Percentiles rank a stretch among this genome's conserved stretches.
phyloP scores from a whole-genome alignment of 176 grass and related monocot species.

The Oryza brachyantha region DNA sequence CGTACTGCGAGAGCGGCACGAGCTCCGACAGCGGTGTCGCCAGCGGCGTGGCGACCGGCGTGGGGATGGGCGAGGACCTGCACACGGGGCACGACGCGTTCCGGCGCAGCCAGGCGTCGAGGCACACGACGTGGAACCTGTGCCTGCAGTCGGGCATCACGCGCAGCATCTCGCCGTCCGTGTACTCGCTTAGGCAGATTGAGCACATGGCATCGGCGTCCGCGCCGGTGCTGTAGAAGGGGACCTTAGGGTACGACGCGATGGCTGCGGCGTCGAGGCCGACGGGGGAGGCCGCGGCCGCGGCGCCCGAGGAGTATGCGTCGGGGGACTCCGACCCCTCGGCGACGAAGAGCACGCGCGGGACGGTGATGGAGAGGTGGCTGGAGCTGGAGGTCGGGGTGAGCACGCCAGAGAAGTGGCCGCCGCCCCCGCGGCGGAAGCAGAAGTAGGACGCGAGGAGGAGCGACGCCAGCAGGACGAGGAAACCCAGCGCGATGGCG shows the following conservation, averaged over 20 bases:
- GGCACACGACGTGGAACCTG: constrained; percentile 67
- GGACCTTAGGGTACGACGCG: constrained; percentile 65
- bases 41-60: constrained; percentile 59
- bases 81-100: constrained; percentile 80
- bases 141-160: constrained; percentile 82
- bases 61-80: constrained; percentile 82
- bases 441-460: constrained; percentile 50
- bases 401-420: constrained; percentile 1
- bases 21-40: constrained; percentile 74
- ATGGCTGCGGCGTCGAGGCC: constrained; percentile 65
- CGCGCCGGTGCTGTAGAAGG: constrained; percentile 35
- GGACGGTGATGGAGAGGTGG: constrained; percentile 50
- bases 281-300: constrained; percentile 18
- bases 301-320: constrained; percentile 34
- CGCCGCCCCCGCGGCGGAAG: constrained; percentile 14
- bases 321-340: constrained; percentile 60
- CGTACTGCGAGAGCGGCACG: constrained; percentile 80
- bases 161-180: constrained; percentile 72
- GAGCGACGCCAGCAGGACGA: constrained; percentile 50
- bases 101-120: constrained; percentile 74
- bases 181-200: constrained; percentile 87
- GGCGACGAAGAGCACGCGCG: constrained; percentile 75
- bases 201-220: constrained; percentile 54
- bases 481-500: constrained; percentile 60
- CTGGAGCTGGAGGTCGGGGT: constrained; percentile 37